These are phyloP conservation scores for Xanthoconium separans DNA, from an alignment of 1,284 basidiomycete genomes.

Conservation along the genomic window DNA sequence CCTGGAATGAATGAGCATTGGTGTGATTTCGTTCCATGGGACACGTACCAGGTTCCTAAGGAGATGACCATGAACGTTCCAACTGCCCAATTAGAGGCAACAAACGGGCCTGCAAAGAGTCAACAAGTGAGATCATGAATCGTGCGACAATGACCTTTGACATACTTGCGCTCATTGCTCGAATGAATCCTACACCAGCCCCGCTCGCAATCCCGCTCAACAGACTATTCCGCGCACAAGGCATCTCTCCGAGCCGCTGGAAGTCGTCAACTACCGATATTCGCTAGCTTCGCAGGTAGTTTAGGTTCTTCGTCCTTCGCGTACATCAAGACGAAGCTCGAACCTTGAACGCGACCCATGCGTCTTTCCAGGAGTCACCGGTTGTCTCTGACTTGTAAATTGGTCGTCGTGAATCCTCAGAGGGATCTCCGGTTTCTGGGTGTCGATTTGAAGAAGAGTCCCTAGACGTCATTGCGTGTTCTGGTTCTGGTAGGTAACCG, in stretches of 20 bases:
- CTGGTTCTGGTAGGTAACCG: neutral
- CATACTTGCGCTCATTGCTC: constrained; percentile 53
- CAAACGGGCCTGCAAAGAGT: constrained; percentile 37
- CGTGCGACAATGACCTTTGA: constrained; percentile 1
- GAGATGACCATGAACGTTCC: constrained; percentile 54
- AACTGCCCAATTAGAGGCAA: constrained; percentile 55
- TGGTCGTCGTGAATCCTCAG: constrained; percentile 24
- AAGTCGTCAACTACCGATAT: constrained; percentile 45
- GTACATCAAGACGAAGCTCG: constrained; percentile 6
- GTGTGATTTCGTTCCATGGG: neutral
- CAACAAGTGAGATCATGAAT: constrained; percentile 8
- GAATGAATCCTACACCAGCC: constrained; percentile 54
- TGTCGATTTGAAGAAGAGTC: constrained; percentile 2
- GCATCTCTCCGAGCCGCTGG: constrained; percentile 52
- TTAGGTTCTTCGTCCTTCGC: constrained; percentile 11
- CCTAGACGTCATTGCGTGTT: constrained; percentile 12
- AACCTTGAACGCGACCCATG: constrained; percentile 46
- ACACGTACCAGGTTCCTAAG: constrained; percentile 48
- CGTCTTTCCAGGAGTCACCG: constrained; percentile 43
- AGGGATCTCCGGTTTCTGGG: constrained; percentile 3
- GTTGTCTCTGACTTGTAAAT: constrained; percentile 45
- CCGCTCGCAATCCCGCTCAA: constrained; percentile 55
- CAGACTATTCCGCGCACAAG: constrained; percentile 56
- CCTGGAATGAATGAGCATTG: constrained; percentile 39
- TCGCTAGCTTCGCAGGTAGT: constrained; percentile 41